Percentiles rank a stretch among this genome's conserved stretches.
Evolutionary conservation across 2,329 filamentous ascomycete genomes (phyloP).

Genomic region (Thielaviopsis populi): DNA sequence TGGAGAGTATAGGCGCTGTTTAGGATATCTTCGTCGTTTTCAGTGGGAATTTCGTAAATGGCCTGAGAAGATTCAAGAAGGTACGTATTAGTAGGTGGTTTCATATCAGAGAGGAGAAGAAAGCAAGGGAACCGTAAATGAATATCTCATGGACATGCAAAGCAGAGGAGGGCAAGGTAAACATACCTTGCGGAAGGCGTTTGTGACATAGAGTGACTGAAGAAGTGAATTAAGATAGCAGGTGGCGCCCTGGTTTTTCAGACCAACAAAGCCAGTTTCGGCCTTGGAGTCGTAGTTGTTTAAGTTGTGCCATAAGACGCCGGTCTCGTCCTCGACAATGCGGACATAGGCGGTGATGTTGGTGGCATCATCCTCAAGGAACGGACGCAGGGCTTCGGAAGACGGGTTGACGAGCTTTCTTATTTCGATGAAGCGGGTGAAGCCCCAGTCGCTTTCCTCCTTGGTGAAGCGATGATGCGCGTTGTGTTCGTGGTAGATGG

Average conservation of each 20-base stretch:
- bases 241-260: constrained; percentile 92
- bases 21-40: constrained; percentile 60
- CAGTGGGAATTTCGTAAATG: constrained; percentile 92
- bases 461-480: constrained; percentile 95
- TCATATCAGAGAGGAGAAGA: neutral
- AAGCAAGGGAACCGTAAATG: constrained; percentile 15
- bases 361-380: constrained; percentile 61
- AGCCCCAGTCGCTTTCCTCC: constrained; percentile 96
- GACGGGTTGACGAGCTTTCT: constrained; percentile 71
- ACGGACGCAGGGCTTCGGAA: constrained; percentile 52
- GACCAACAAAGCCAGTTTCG: constrained; percentile 89
- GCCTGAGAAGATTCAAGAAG: constrained; percentile 37
- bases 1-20: constrained; percentile 93
- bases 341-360: constrained; percentile 74
- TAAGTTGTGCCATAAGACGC: constrained; percentile 83
- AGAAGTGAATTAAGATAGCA: constrained; percentile 77
- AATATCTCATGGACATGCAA: neutral
- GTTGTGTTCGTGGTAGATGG: constrained; percentile 60
- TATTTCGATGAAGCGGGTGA: constrained; percentile 88
- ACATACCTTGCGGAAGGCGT: constrained; percentile 74
- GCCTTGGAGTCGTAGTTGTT: constrained; percentile 97
- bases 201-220: constrained; percentile 75
- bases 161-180: too few species aligned
- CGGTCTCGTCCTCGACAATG: constrained; percentile 73
- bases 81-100: neutral